phyloP scores from a whole-genome alignment of 2,329 filamentous ascomycete species.

The Exophiala lecanii-corni region DNA sequence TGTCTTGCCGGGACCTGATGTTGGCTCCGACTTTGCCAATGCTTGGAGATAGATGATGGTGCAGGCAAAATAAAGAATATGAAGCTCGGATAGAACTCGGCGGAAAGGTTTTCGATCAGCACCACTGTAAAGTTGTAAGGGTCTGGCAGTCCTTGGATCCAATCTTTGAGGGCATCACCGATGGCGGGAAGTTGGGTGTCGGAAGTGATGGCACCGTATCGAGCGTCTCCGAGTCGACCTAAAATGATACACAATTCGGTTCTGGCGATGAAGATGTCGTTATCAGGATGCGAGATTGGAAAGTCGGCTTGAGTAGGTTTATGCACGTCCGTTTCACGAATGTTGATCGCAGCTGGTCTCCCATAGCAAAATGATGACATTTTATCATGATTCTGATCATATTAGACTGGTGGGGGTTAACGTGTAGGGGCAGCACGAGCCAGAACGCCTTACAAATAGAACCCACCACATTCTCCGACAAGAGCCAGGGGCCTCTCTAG shows the following conservation, averaged over 20 bases:
- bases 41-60: slow-evolving; percentile 12
- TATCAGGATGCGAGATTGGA: slow-evolving; percentile 10
- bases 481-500: slow-evolving; percentile 10
- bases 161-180: slow-evolving; percentile 6
- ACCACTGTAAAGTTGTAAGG: slow-evolving; percentile 5
- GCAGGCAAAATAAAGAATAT: slow-evolving; percentile 15
- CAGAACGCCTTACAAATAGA: slow-evolving; percentile 12
- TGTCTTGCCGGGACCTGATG: slow-evolving; percentile 4
- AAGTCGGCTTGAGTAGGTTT: slow-evolving; percentile 11
- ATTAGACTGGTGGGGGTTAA: neutral
- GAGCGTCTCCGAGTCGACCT: slow-evolving; percentile 28
- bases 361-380: slow-evolving; percentile 14
- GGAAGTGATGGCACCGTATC: slow-evolving; percentile 8
- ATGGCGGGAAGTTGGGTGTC: slow-evolving; percentile 6
- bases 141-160: slow-evolving; percentile 8
- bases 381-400: slow-evolving; percentile 15
- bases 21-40: slow-evolving; percentile 12
- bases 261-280: slow-evolving; percentile 15
- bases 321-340: slow-evolving; percentile 15
- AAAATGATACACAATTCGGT: slow-evolving; percentile 86
- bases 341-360: slow-evolving; percentile 9
- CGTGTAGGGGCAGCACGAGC: neutral
- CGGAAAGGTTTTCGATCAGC: slow-evolving; percentile 5
- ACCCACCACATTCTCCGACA: slow-evolving; percentile 17
- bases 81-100: slow-evolving; percentile 13